A percentile compares a stretch with the other conserved stretches of the same genome.
phyloP scores from a whole-genome alignment of 345 rosid species.

The Eucalyptus polybractea region DNA sequence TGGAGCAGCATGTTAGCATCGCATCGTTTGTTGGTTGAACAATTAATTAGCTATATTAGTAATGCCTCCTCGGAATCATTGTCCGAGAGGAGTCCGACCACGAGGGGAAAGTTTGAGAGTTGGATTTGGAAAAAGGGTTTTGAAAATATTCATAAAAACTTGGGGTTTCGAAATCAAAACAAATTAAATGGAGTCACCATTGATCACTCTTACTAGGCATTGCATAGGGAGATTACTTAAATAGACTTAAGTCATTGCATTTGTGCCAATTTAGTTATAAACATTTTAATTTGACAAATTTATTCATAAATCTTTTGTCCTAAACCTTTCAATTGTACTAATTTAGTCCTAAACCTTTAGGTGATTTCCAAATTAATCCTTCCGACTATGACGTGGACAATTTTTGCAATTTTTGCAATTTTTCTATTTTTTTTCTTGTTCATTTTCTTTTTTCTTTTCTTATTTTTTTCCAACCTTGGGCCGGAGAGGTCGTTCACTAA shows the following conservation, averaged over 20 bases:
- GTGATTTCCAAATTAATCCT: background rate
- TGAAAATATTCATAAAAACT: background rate
- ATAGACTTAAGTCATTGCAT: background rate
- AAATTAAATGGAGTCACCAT: background rate
- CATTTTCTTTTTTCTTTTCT: background rate
- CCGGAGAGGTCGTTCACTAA: fast-evolving
- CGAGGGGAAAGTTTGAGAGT: background rate
- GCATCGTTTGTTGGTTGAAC: background rate
- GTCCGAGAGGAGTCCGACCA: background rate
- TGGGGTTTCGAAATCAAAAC: background rate
- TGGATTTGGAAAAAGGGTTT: background rate
- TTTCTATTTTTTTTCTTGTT: background rate
- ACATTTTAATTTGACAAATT: background rate
- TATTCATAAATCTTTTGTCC: background rate
- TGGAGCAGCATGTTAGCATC: background rate
- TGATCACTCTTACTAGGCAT: background rate
- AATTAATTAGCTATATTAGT: background rate
- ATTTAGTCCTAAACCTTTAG: background rate
- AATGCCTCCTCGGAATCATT: background rate
- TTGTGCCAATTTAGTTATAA: background rate
- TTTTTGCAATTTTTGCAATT: background rate
- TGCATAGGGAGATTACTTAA: background rate
- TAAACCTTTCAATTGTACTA: background rate
- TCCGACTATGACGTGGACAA: background rate
- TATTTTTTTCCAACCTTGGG: background rate